Evolutionary conservation across 2,329 filamentous ascomycete genomes (phyloP).

Genomic region (Ploettnerulaceae sp.): DNA sequence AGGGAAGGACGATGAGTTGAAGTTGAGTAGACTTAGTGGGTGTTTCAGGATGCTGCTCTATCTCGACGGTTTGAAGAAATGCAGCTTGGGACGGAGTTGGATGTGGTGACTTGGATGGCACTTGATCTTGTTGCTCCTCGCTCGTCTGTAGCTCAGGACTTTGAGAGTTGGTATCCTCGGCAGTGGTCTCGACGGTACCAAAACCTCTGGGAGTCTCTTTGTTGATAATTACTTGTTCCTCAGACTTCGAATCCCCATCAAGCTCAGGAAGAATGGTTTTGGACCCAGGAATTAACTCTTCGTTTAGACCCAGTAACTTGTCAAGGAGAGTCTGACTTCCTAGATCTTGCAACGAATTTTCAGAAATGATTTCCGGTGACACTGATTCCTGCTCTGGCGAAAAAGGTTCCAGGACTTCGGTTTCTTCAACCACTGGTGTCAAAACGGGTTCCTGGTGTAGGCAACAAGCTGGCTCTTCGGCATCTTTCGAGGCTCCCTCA

Average conservation of each 20-base stretch:
- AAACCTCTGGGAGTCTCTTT: not conserved
- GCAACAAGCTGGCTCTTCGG: not conserved
- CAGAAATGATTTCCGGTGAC: not conserved
- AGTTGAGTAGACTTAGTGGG: not conserved
- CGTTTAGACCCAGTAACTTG: no score
- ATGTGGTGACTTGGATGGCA: not conserved
- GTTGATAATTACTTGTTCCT: not conserved
- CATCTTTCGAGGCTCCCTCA: not conserved
- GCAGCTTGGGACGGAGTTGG: not conserved
- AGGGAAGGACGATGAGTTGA: not conserved
- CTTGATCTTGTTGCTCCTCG: not conserved
- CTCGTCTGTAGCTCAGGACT: not conserved
- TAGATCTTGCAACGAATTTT: no score
- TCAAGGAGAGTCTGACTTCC: no score
- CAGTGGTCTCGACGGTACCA: not conserved
- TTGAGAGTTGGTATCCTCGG: not conserved
- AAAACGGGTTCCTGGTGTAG: not conserved
- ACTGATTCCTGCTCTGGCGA: not conserved
- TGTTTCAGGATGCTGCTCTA: conserved; percentile 2
- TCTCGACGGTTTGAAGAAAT: not conserved
- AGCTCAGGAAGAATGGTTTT: no score
- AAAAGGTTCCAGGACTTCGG: not conserved
- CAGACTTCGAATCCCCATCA: no score
- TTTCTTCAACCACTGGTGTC: not conserved
- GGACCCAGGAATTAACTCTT: no score